Conservation (phyloP, 495 filamentous ascomycete genomes). For the Hypoxylon perforatum region DNA sequence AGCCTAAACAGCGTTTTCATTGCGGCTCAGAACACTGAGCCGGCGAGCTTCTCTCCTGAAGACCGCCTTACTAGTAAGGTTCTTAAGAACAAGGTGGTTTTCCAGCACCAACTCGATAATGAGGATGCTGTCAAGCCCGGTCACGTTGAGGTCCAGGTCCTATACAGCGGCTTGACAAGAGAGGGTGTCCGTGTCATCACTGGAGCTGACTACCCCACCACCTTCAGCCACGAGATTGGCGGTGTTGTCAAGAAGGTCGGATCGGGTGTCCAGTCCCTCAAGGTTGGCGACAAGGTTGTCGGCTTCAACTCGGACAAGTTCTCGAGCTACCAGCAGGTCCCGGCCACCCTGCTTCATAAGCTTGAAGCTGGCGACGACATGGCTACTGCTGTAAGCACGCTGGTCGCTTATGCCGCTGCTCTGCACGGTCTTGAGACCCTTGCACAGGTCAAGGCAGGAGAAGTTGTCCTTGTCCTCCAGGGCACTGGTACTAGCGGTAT, state of each 20-base stretch:
- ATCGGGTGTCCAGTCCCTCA: constrained; percentile 11
- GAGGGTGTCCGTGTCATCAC: constrained; percentile 37
- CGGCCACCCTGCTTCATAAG: constrained; percentile 13
- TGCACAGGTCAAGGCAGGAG: constrained; percentile 22
- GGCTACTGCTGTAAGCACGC: constrained; percentile 4
- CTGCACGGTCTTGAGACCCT: constrained; percentile 32
- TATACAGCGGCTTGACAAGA: constrained; percentile 31
- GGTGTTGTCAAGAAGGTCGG: constrained; percentile 33
- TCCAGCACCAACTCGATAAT: constrained; percentile 3
- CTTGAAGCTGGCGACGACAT: constrained; percentile 6
- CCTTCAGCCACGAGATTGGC: constrained; percentile 40
- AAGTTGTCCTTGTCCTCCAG: constrained; percentile 28
- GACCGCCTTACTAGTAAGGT: constrained; percentile 13
- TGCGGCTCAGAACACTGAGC: constrained; percentile 23
- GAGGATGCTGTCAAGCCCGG: constrained; percentile 24
- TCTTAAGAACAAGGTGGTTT: constrained; percentile 13
- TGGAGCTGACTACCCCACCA: constrained; percentile 37
- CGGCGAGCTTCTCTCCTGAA: background rate
- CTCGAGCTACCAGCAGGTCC: constrained; percentile 31
- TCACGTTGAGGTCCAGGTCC: constrained; percentile 40
- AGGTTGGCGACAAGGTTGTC: constrained; percentile 28
- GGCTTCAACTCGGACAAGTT: constrained; percentile 33
- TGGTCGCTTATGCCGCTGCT: constrained; percentile 20
- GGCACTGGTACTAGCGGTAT: constrained; percentile 47
- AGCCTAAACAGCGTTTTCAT: constrained; percentile 41